These are phyloP conservation scores for Magnolia kwangsiensis DNA, from an alignment of 164 flowering plant genomes.

Conservation along the genomic window DNA sequence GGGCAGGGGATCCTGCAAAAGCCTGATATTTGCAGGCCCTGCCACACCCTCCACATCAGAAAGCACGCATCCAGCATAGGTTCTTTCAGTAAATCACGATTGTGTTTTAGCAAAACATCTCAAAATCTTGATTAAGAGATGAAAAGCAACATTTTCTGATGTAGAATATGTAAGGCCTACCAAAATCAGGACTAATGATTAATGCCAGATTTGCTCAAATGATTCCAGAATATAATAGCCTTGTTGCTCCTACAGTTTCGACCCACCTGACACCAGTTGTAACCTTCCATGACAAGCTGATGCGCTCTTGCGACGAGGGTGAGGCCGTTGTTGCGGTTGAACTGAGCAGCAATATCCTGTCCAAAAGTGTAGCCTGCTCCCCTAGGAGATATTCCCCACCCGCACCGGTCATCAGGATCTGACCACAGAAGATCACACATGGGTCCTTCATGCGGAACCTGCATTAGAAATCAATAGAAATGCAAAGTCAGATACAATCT, in stretches of 20 bases:
- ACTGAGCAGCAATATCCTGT: conserved; percentile 48
- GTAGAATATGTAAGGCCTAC: neutral
- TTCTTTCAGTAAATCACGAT: no score
- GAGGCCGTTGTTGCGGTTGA: conserved; percentile 47
- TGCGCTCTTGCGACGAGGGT: conserved; percentile 46
- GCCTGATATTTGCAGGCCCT: neutral
- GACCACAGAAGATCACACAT: conserved; percentile 57
- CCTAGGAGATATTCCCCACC: conserved; percentile 52
- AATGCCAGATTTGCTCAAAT: neutral
- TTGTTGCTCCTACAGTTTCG: neutral
- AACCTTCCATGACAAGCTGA: conserved; percentile 66
- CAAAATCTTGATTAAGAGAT: neutral
- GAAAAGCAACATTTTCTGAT: no score
- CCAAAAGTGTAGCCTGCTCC: conserved; percentile 56
- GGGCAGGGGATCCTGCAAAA: neutral
- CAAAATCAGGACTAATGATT: neutral
- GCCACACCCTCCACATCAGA: neutral
- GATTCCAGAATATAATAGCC: neutral
- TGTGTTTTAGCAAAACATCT: neutral
- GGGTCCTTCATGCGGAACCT: conserved; percentile 57
- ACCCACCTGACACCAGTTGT: conserved; percentile 48
- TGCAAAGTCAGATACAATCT: neutral
- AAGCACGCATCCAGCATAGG: no score
- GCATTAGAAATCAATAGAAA: conserved; percentile 1
- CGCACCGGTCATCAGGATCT: conserved; percentile 49